Conservation (phyloP, 805 yeast species). For the Komagataella populi region DNA sequence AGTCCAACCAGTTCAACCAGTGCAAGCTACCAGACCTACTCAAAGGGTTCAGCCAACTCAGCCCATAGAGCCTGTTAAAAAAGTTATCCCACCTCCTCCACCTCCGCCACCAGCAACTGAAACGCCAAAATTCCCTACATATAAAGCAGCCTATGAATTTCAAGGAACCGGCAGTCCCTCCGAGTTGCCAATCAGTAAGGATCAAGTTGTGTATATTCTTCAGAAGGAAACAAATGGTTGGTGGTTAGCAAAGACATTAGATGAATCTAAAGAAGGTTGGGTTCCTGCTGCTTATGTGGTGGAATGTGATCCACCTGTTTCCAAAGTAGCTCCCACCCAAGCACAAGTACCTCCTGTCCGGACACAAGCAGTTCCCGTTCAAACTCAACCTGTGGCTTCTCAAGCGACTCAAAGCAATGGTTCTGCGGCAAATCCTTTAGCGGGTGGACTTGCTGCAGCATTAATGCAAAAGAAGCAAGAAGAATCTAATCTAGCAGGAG, state of each 20-base stretch:
- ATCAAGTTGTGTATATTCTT: constrained; percentile 58
- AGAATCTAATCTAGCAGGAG: constrained; percentile 59
- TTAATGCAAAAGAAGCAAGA: constrained; percentile 48
- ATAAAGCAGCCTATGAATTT: constrained; percentile 77
- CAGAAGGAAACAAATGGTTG: constrained; percentile 80
- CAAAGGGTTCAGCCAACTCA: constrained; percentile 4
- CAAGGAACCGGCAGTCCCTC: constrained; percentile 78
- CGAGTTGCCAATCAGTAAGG: constrained; percentile 65
- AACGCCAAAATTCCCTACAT: constrained; percentile 61
- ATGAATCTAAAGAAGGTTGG: constrained; percentile 85
- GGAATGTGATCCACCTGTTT: constrained; percentile 36
- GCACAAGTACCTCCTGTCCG: constrained; percentile 26
- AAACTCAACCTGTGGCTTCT: constrained; percentile 15
- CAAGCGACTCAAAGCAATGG: constrained; percentile 6
- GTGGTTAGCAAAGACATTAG: constrained; percentile 77
- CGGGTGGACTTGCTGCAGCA: constrained; percentile 55
- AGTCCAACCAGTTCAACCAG: constrained; percentile 1
- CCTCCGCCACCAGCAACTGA: constrained; percentile 59
- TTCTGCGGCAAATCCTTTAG: constrained; percentile 18
- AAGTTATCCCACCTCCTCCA: constrained; percentile 54
- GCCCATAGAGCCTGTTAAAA: constrained; percentile 11
- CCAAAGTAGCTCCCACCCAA: constrained; percentile 24
- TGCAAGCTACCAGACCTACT: background rate
- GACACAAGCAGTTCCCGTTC: constrained; percentile 24
- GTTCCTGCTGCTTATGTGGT: constrained; percentile 88